These are phyloP conservation scores for Papiliotrema laurentii DNA, from an alignment of 1,284 basidiomycete genomes.

Conservation along the genomic window DNA sequence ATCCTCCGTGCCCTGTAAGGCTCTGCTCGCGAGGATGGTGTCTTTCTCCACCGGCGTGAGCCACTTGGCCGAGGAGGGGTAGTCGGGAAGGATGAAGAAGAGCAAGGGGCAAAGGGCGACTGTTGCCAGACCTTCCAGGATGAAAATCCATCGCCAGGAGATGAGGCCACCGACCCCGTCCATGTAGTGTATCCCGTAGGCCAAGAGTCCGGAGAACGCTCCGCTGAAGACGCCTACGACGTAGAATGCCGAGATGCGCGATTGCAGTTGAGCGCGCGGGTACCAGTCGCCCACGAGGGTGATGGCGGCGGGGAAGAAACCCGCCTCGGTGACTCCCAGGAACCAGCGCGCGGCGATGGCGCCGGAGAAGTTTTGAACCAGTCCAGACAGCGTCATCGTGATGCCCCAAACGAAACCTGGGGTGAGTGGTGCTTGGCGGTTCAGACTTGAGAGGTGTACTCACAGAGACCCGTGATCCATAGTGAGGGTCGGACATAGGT, in stretches of 20 bases:
- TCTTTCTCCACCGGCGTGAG: slow-evolving; percentile 14
- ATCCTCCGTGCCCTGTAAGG: slow-evolving; percentile 7
- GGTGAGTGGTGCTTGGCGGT: too few relatives aligned
- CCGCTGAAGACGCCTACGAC: slow-evolving; percentile 39
- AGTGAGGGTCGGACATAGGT: background rate
- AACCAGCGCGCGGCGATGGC: slow-evolving; percentile 39
- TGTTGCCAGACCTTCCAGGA: slow-evolving; percentile 44
- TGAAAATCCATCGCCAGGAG: slow-evolving; percentile 55
- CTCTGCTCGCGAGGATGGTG: slow-evolving; percentile 8
- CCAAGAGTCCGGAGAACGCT: slow-evolving; percentile 45
- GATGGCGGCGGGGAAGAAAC: slow-evolving; percentile 37
- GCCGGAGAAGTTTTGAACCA: slow-evolving; percentile 41
- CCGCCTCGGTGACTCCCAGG: slow-evolving; percentile 30
- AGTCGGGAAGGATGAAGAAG: slow-evolving; percentile 17
- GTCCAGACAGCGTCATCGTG: slow-evolving; percentile 16
- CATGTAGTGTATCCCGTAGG: slow-evolving; percentile 7
- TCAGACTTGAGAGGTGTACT: too few relatives aligned
- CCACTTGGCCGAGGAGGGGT: slow-evolving; percentile 15
- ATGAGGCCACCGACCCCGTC: slow-evolving; percentile 31
- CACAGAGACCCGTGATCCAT: background rate
- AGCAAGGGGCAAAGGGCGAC: slow-evolving; percentile 11
- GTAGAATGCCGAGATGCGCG: slow-evolving; percentile 39
- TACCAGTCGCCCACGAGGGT: slow-evolving; percentile 33
- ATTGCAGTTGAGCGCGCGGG: slow-evolving; percentile 30
- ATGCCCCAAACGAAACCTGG: too few relatives aligned